phyloP scores from a whole-genome alignment of 257 asterid species.

The Vinca minor region DNA sequence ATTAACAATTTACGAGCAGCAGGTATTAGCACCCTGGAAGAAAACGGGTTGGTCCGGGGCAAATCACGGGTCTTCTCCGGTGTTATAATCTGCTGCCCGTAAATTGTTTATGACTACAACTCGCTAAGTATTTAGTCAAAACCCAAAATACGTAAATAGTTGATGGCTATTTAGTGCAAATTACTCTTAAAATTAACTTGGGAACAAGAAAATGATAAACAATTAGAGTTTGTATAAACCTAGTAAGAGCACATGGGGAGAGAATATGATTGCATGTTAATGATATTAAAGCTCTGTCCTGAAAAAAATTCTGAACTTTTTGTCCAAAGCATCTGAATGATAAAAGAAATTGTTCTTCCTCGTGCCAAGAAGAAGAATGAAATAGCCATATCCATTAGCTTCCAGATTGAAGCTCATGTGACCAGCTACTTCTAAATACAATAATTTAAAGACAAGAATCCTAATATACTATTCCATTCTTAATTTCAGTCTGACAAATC shows the following conservation, averaged over 20 bases:
- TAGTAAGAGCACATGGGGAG: constrained; percentile 17
- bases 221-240: background rate
- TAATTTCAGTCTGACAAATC: background rate
- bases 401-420: constrained; percentile 10
- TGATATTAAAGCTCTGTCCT: constrained; percentile 3
- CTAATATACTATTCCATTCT: constrained; percentile 1
- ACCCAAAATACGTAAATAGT: no score
- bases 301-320: constrained; percentile 16
- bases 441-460: constrained; percentile 3
- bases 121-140: no score
- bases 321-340: constrained; percentile 9
- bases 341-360: background rate
- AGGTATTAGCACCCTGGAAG: no score
- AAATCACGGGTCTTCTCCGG: no score
- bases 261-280: constrained; percentile 19
- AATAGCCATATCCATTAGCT: constrained; percentile 5
- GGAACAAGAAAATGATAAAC: no score
- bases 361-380: background rate
- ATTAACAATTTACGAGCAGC: no score
- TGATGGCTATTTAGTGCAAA: no score
- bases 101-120: no score
- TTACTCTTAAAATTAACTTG: no score
- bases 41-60: no score
- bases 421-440: constrained; percentile 16
- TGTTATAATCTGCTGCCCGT: no score